These are phyloP conservation scores for Cladosporium sp. DNA, from an alignment of 2,329 filamentous ascomycete species.

Conservation along the genomic window DNA sequence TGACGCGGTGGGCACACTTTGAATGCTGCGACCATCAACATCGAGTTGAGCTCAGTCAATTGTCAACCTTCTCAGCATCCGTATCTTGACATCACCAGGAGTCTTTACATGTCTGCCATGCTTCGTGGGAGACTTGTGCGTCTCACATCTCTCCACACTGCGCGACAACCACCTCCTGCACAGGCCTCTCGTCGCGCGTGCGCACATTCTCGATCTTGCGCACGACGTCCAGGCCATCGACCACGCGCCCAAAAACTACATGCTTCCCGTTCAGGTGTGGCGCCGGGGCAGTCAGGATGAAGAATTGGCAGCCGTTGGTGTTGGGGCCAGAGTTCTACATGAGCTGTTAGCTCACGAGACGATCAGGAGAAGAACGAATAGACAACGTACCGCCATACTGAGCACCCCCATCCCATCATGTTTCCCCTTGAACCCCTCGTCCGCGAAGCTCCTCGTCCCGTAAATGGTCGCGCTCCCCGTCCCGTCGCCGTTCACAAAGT, in stretches of 20 bases:
- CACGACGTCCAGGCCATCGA: slow-evolving; percentile 85
- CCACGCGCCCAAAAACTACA: slow-evolving; percentile 87
- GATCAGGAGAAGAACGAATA: neutral
- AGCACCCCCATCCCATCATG: slow-evolving; percentile 76
- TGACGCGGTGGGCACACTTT: too few relatives aligned
- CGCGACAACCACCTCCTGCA: slow-evolving; percentile 73
- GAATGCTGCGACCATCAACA: too few relatives aligned
- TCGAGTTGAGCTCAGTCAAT: too few relatives aligned
- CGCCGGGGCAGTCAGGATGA: slow-evolving; percentile 84
- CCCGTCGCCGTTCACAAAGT: slow-evolving; percentile 90
- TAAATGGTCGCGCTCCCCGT: slow-evolving; percentile 84
- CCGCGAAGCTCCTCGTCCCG: slow-evolving; percentile 73
- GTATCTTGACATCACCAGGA: too few relatives aligned
- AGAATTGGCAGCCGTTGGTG: slow-evolving; percentile 94
- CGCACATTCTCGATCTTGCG: slow-evolving; percentile 88
- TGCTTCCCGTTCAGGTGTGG: slow-evolving; percentile 90
- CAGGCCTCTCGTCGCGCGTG: slow-evolving; percentile 75
- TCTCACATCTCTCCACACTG: slow-evolving; percentile 88
- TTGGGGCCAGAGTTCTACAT: slow-evolving; percentile 78
- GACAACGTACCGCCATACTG: slow-evolving; percentile 75
- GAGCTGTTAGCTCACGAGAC: neutral
- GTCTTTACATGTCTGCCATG: too few relatives aligned
- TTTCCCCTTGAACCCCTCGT: slow-evolving; percentile 61
- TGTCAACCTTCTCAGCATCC: too few relatives aligned
- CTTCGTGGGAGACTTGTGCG: too few relatives aligned